Conservation (phyloP, 1,284 basidiomycete genomes). For the Apiotrichum mycotoxinovorans region DNA sequence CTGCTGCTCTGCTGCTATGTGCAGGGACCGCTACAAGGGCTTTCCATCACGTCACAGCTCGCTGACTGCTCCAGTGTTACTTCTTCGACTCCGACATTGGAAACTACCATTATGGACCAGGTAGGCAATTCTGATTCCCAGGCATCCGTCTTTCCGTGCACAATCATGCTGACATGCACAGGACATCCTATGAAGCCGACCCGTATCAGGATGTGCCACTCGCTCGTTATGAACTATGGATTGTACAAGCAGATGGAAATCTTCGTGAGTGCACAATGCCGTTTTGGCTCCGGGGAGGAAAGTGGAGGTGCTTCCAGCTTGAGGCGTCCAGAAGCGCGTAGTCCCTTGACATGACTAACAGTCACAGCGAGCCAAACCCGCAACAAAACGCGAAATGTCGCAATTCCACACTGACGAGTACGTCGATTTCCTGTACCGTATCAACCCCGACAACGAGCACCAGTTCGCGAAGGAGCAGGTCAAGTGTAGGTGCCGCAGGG, state of each 20-base stretch:
- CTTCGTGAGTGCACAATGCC: conserved; percentile 61
- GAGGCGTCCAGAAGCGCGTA: no score
- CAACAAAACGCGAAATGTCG: conserved; percentile 96
- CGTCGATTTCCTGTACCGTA: conserved; percentile 79
- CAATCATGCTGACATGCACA: conserved; percentile 3
- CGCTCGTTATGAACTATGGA: conserved; percentile 99
- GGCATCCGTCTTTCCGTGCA: not conserved
- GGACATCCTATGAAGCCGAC: conserved; percentile 81
- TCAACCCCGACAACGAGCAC: conserved; percentile 80
- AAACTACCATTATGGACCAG: conserved; percentile 97
- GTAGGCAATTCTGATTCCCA: conserved; percentile 55
- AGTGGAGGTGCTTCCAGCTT: not conserved
- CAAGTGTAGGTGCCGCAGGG: conserved; percentile 78
- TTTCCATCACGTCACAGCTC: not conserved
- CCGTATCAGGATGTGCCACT: conserved; percentile 98
- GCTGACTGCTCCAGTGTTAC: conserved; percentile 65
- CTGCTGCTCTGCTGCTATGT: not conserved
- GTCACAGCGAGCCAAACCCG: conserved; percentile 89
- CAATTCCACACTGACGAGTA: conserved; percentile 94
- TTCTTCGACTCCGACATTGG: conserved; percentile 99
- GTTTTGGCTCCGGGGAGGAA: no score
- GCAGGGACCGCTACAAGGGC: not conserved
- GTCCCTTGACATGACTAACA: not conserved
- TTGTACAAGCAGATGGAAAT: conserved; percentile 97
- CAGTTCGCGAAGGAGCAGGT: conserved; percentile 91